phyloP scores from a whole-genome alignment of 441 rosid genomes.

The Theobroma grandiflorum region DNA sequence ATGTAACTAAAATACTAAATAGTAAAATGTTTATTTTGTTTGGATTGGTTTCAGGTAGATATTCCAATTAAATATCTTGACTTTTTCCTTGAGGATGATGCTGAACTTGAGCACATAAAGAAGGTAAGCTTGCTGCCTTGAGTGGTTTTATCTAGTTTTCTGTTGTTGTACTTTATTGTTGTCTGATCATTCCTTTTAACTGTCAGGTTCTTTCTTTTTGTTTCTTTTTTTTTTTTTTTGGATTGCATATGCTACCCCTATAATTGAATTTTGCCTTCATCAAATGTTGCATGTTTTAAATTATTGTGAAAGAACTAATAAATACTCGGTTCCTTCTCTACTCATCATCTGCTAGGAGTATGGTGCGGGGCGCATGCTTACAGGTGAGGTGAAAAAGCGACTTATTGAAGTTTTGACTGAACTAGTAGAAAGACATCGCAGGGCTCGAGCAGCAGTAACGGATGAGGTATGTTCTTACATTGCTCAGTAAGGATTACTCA shows the following conservation, averaged over 20 bases:
- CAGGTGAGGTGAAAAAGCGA: slow-evolving; percentile 82
- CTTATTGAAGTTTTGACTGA: slow-evolving; percentile 74
- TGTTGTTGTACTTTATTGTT: background rate
- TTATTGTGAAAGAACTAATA: background rate
- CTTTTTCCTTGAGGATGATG: slow-evolving; percentile 86
- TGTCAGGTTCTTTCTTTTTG: background rate
- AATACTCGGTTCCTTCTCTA: background rate
- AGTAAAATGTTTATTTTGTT: background rate
- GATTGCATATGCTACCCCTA: background rate
- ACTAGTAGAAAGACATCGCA: slow-evolving; percentile 81
- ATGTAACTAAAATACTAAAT: background rate
- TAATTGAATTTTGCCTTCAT: background rate
- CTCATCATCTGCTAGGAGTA: slow-evolving; percentile 56
- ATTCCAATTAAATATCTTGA: slow-evolving; percentile 80
- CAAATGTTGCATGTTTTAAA: background rate
- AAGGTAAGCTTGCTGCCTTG: slow-evolving; percentile 46
- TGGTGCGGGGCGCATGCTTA: slow-evolving; percentile 84
- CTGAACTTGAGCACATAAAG: slow-evolving; percentile 81
- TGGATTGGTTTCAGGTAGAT: slow-evolving; percentile 67
- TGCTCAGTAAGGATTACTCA: background rate
- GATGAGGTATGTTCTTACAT: slow-evolving; percentile 61
- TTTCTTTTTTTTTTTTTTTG: background rate
- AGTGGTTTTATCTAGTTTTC: background rate
- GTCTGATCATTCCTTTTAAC: background rate
- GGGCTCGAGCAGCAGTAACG: slow-evolving; percentile 83